phyloP scores from a whole-genome alignment of 2,329 filamentous ascomycete species.

The Aspergillus versicolor region DNA sequence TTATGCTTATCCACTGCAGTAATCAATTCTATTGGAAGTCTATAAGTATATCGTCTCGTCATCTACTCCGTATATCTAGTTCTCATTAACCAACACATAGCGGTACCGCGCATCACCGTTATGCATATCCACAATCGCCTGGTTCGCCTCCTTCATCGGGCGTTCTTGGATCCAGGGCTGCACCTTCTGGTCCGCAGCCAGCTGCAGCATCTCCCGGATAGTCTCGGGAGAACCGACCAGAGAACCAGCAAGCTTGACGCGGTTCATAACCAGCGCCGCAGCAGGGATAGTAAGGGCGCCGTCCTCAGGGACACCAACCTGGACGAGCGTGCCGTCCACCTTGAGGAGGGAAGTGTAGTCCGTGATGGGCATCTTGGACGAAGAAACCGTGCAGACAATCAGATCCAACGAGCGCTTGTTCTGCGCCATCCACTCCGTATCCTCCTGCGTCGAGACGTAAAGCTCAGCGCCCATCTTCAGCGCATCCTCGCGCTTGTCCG shows the following conservation, averaged over 20 bases:
- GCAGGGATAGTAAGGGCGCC: slow-evolving; percentile 46
- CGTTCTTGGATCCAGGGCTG: slow-evolving; percentile 44
- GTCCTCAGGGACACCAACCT: slow-evolving; percentile 67
- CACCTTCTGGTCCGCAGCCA: slow-evolving; percentile 41
- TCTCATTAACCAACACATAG: slow-evolving; percentile 46
- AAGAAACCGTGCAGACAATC: slow-evolving; percentile 58
- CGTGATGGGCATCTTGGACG: slow-evolving; percentile 61
- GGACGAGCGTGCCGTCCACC: slow-evolving; percentile 60
- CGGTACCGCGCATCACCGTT: slow-evolving; percentile 47
- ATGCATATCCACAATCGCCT: slow-evolving; percentile 45
- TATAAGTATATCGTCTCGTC: not conserved
- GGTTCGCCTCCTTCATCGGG: slow-evolving; percentile 46
- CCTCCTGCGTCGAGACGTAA: slow-evolving; percentile 58
- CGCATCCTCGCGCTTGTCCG: slow-evolving; percentile 53
- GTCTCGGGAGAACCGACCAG: slow-evolving; percentile 40
- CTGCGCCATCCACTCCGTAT: slow-evolving; percentile 53
- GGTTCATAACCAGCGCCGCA: slow-evolving; percentile 58
- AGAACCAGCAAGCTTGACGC: slow-evolving; percentile 52
- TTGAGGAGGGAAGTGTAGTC: slow-evolving; percentile 62
- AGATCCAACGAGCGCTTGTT: slow-evolving; percentile 53
- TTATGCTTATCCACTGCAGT: too few species aligned
- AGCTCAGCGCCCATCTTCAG: slow-evolving; percentile 55
- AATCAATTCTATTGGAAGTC: too few species aligned
- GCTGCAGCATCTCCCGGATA: slow-evolving; percentile 46
- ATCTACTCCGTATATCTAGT: not conserved